Conservation (phyloP, 1,284 basidiomycete species). For the Leccinum laetum region DNA sequence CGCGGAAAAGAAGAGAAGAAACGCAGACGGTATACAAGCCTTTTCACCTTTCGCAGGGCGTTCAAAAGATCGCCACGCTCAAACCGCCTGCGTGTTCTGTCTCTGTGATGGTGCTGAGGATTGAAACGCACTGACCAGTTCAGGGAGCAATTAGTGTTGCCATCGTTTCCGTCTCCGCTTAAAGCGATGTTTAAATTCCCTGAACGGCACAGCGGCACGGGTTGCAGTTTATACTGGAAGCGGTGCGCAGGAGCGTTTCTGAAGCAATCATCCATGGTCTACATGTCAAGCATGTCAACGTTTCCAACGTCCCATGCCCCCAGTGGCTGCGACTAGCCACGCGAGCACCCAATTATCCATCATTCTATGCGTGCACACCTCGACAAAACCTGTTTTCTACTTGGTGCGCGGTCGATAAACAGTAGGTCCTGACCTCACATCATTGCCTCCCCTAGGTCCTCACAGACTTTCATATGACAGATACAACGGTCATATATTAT, state of each 20-base stretch:
- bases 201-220: constrained; percentile 30
- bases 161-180: constrained; percentile 28
- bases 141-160: constrained; percentile 25
- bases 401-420: not conserved
- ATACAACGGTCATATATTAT: constrained; percentile 4
- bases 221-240: constrained; percentile 14
- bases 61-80: constrained; percentile 35
- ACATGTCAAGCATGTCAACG: constrained; percentile 3
- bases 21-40: constrained; percentile 38
- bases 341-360: not conserved
- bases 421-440: constrained; percentile 10
- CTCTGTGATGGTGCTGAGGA: constrained; percentile 41
- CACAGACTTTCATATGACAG: constrained; percentile 11
- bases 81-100: constrained; percentile 42
- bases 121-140: constrained; percentile 37
- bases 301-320: not conserved
- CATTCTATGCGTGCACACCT: constrained; percentile 1
- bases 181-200: constrained; percentile 23
- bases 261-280: constrained; percentile 26
- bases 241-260: constrained; percentile 25
- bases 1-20: constrained; percentile 38
- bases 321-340: constrained; percentile 2
- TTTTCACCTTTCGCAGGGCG: constrained; percentile 40
- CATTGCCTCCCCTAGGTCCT: not conserved
- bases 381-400: not conserved